These are phyloP conservation scores for Byssochlamys sp. DNA, from an alignment of 2,329 filamentous ascomycete genomes.

Conservation along the genomic window DNA sequence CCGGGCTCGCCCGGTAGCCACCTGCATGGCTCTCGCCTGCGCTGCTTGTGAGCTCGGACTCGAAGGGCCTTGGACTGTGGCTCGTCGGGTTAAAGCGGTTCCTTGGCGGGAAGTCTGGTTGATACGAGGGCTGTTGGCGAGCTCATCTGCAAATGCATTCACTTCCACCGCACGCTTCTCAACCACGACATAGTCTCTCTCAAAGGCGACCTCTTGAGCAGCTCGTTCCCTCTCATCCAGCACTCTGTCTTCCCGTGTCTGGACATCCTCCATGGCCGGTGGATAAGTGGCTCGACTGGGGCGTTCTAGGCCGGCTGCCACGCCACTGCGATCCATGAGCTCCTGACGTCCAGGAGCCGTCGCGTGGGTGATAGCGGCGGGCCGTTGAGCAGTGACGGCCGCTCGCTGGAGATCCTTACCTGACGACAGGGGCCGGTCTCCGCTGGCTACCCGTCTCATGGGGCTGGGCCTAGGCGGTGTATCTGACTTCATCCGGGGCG, in stretches of 20 bases:
- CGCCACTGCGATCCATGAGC: constrained; percentile 21
- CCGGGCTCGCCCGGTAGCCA: constrained; percentile 56
- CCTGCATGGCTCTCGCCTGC: constrained; percentile 62
- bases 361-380: constrained; percentile 24
- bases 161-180: constrained; percentile 94
- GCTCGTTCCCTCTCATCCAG: constrained; percentile 50
- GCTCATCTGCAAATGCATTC: constrained; percentile 90
- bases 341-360: constrained; percentile 35
- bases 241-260: constrained; percentile 22
- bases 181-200: constrained; percentile 89
- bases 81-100: constrained; percentile 60
- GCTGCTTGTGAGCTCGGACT: constrained; percentile 58
- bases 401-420: constrained; percentile 18
- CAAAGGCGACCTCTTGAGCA: constrained; percentile 78
- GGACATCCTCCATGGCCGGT: constrained; percentile 38
- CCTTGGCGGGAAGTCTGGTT: constrained; percentile 43
- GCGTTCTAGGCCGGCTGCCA: constrained; percentile 47
- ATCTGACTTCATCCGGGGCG: constrained; percentile 17
- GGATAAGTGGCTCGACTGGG: constrained; percentile 44
- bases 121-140: constrained; percentile 69
- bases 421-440: constrained; percentile 19
- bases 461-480: constrained; percentile 19
- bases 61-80: constrained; percentile 66
- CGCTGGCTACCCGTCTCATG: constrained; percentile 26
- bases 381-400: constrained; percentile 21